These are phyloP conservation scores for Lotus japonicus DNA, from an alignment of 306 rosid species.

Conservation along the genomic window DNA sequence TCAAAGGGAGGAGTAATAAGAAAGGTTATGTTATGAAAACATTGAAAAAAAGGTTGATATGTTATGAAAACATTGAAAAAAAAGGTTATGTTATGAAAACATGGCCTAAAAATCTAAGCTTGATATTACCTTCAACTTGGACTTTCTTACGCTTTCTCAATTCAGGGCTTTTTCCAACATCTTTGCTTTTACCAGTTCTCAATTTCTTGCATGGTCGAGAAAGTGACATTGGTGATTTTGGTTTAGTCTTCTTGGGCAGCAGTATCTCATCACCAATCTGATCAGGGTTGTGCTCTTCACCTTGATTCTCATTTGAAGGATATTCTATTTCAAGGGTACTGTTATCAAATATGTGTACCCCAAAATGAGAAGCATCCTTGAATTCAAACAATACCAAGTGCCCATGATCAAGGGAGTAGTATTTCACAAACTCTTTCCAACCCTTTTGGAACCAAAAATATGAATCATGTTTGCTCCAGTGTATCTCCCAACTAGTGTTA, in stretches of 20 bases:
- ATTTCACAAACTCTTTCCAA: neutral
- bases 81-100: neutral
- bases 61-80: neutral
- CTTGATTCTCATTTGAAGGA: neutral
- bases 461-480: neutral
- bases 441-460: constrained; percentile 11
- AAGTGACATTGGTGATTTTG: neutral
- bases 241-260: neutral
- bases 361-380: no score
- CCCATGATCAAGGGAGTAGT: neutral
- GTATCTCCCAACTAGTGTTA: constrained; percentile 20
- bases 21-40: no score
- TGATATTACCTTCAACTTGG: neutral
- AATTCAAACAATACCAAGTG: no score
- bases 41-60: no score
- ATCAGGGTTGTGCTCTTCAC: neutral
- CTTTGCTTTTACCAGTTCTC: neutral
- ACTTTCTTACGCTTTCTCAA: neutral
- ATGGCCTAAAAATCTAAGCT: neutral
- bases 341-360: no score
- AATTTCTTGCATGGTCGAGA: neutral
- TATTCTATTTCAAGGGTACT: no score
- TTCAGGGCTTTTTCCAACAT: neutral
- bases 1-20: neutral
- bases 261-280: neutral